Base-by-base conservation (phyloP, 768 basidiomycete genomes). In the Auricularia sp. region DNA sequence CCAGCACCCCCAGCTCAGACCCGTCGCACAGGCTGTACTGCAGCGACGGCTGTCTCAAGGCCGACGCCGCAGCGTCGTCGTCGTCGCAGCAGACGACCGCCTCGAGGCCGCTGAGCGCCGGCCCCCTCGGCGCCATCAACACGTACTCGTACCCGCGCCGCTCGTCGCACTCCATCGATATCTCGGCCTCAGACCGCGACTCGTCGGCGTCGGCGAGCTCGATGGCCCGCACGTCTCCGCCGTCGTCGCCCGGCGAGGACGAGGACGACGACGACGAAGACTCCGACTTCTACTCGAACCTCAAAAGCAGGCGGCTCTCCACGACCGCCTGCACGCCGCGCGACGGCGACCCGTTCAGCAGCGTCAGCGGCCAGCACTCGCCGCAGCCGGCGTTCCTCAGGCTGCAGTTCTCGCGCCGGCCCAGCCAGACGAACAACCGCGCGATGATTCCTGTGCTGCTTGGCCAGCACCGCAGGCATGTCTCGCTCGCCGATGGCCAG, bases 141-240 rank as follows among this genome's bases (percentile, higher is more conserved):
- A 59, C 56, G 16, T 59, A 59, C 56, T 59, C 56, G 56, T 59
- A 59, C 56, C 56, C 56, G 23, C 56, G 56, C 1, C 56, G 56
- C 29, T 59, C 56, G 56, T 59, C 56, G 56, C 23, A 35, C 29
- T 59, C 56, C 10, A 59, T 59, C 56, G 56, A 59, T 29, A 59
- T 59, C 18, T 59, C 56, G 14, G 34, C 5, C 8, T 33, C 29
- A 4, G 56, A 59, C 56, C 23, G 23, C 23, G 56, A 59, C 23
- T 59, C 56, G 56, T 59, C 56, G 14, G 56, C 56, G 18, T 18
- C 18, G 14, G 56, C 56, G 34, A 59, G 56, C 29, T 59, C 56
- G 7, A 14, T 35, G 56, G 34, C 56, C 11, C 56, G 56, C 23
- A 59, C 56, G 14, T 33, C 29, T 1, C 56, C 56, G 23, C 56